Evolutionary conservation across 805 yeast genomes (phyloP), one percentile per base, ranked within the genome.

Genomic region (Ogataea zsoltii): DNA sequence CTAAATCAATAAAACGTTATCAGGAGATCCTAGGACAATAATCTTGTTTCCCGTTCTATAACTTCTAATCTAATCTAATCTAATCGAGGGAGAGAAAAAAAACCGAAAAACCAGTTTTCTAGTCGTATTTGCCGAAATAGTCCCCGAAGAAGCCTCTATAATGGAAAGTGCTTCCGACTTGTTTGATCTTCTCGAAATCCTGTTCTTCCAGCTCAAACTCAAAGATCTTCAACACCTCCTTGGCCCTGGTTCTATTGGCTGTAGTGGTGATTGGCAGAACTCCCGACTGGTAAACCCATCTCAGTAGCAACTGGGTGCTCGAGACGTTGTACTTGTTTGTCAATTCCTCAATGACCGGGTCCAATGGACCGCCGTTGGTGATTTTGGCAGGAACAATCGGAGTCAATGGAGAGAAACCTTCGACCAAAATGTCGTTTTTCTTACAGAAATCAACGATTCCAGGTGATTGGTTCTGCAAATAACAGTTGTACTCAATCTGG

Each of bases 201-300:
- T 66, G 79, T 1, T 64, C 55, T 2, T 72, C 65, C 46, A 88
- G 66, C 51, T 74, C 60, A 51, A 87, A 83, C 28, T 71, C 72
- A 51, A 79, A 80, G 28, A 83, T 66, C 14, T 77, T 76, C 49
- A 80, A 67, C 13, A 81, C 74, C 55, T 82, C 80, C 46, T 66
- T 58, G 50, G 85, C 71, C 62, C 96, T 76, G 41, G 74, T 74
- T 19, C 61, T 60, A 45, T 78, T 76, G 2, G 83, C 73, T 2
- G 90, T 79, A 11, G 94, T 86, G 5, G 96, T 88, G 16, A 88
- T 68, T 18, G 96, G 95, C 32, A 86, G 60, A 7, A 83, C 75
- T 14, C 85, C 86, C 15, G 65, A 65, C 60, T 82, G 83, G 45
- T 78, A 71, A 7, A 83, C 82, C 85, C 89, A 87, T 62, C 88